Percentiles rank a stretch among this genome's conserved stretches.
These are phyloP conservation scores for Fusarium circinatum DNA, from an alignment of 2,329 filamentous ascomycete species.

Conservation along the genomic window DNA sequence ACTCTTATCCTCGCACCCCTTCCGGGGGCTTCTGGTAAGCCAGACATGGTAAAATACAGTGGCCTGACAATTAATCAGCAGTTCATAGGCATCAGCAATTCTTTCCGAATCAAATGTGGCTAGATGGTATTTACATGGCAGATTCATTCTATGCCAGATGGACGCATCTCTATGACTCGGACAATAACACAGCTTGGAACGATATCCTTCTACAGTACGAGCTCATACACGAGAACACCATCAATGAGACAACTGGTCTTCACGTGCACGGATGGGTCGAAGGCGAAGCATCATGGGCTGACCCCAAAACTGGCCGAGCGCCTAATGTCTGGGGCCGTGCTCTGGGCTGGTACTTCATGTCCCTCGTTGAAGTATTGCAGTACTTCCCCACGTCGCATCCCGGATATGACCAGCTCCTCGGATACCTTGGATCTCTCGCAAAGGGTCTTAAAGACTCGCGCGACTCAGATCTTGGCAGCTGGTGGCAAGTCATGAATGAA, in stretches of 20 bases:
- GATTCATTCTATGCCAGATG: conserved; percentile 55
- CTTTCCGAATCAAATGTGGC: conserved; percentile 65
- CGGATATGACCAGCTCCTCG: conserved; percentile 47
- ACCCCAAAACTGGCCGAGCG: conserved; percentile 57
- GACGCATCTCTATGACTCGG: conserved; percentile 47
- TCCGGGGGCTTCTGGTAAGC: conserved; percentile 61
- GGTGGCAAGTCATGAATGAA: conserved; percentile 67
- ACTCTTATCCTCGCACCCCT: conserved; percentile 58
- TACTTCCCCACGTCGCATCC: conserved; percentile 50
- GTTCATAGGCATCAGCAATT: conserved; percentile 43
- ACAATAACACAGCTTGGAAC: conserved; percentile 52
- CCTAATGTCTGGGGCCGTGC: conserved; percentile 62
- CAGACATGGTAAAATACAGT: accelerated
- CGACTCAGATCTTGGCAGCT: conserved; percentile 57
- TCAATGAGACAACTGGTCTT: conserved; percentile 51
- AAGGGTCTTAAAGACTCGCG: conserved; percentile 53
- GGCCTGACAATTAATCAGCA: accelerated
- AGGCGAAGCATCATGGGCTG: conserved; percentile 59
- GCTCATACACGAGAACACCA: conserved; percentile 55
- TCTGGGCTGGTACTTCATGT: conserved; percentile 63
- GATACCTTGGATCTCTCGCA: conserved; percentile 53
- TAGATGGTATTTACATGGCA: conserved; percentile 64
- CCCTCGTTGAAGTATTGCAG: conserved; percentile 59
- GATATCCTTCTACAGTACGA: conserved; percentile 57
- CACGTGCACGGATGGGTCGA: conserved; percentile 65